Conservation (phyloP, 2,329 filamentous ascomycete species). For the Alternaria sp. region DNA sequence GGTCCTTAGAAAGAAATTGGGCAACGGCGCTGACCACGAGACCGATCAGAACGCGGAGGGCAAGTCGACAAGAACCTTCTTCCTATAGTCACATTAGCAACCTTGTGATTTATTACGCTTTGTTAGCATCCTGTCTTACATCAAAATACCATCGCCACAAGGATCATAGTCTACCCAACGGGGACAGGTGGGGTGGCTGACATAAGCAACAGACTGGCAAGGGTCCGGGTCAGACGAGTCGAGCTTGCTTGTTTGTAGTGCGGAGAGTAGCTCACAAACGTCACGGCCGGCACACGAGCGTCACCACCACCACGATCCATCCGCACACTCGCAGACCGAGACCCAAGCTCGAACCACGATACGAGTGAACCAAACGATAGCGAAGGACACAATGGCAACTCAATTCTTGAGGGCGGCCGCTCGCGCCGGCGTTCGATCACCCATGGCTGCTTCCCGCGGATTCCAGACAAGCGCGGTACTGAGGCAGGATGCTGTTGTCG, state of each 20-base stretch:
- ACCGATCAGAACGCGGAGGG: background rate
- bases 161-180: conserved; percentile 6
- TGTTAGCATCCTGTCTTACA: background rate
- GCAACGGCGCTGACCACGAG: background rate
- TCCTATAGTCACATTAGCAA: background rate
- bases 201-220: conserved; percentile 6
- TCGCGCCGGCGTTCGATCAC: conserved; percentile 41
- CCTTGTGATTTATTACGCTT: background rate
- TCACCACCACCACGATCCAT: background rate
- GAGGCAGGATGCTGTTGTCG: conserved; percentile 47
- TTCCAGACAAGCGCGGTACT: conserved; percentile 52
- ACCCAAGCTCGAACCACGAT: background rate
- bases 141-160: background rate
- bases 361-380: background rate
- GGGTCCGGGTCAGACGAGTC: conserved; percentile 17
- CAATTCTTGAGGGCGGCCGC: conserved; percentile 52
- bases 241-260: conserved; percentile 18
- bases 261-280: conserved; percentile 18
- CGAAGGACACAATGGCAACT: conserved; percentile 53
- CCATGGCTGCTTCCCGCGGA: conserved; percentile 35
- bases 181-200: conserved; percentile 6
- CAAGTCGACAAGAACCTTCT: too few species aligned
- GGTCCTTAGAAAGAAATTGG: too few species aligned
- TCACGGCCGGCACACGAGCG: conserved; percentile 18
- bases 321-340: background rate